phyloP scores from a whole-genome alignment of 2,329 filamentous ascomycete genomes.

The Leptoxyphium fumago region DNA sequence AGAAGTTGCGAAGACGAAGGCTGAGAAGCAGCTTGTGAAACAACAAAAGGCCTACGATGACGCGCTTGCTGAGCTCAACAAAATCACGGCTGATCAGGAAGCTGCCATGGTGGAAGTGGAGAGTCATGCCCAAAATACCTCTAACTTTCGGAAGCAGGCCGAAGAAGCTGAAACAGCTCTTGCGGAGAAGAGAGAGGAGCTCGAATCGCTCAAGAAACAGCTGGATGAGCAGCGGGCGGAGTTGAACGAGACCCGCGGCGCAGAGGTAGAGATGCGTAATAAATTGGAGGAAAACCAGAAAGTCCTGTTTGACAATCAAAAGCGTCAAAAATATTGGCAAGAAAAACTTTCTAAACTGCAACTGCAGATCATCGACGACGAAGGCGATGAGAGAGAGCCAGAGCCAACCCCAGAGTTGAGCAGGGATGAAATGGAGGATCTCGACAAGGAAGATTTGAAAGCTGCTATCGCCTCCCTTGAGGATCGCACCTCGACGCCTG shows the following conservation, averaged over 20 bases:
- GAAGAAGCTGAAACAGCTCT: conserved; percentile 69
- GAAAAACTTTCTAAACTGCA: conserved; percentile 76
- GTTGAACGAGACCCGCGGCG: conserved; percentile 73
- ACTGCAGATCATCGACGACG: conserved; percentile 57
- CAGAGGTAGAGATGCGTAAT: conserved; percentile 96
- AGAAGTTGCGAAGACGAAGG: conserved; percentile 79
- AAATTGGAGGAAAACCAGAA: conserved; percentile 96
- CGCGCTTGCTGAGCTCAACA: conserved; percentile 63
- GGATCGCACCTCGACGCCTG: conserved; percentile 68
- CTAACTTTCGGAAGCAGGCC: conserved; percentile 55
- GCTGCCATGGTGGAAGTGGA: conserved; percentile 64
- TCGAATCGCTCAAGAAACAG: conserved; percentile 65
- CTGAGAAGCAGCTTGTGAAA: conserved; percentile 81
- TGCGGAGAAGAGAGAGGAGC: conserved; percentile 62
- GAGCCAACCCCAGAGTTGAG: conserved; percentile 65
- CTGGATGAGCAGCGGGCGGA: conserved; percentile 75
- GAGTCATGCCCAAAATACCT: conserved; percentile 60
- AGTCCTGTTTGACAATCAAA: conserved; percentile 70
- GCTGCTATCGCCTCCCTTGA: conserved; percentile 51
- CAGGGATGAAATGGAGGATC: conserved; percentile 49
- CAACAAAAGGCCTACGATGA: conserved; percentile 71
- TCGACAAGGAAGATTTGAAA: conserved; percentile 48
- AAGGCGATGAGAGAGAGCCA: conserved; percentile 39
- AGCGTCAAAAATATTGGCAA: conserved; percentile 70
- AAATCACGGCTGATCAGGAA: conserved; percentile 57